Conservation (phyloP, 805 yeast genomes). For the Wickerhamomyces sydowiorum region DNA sequence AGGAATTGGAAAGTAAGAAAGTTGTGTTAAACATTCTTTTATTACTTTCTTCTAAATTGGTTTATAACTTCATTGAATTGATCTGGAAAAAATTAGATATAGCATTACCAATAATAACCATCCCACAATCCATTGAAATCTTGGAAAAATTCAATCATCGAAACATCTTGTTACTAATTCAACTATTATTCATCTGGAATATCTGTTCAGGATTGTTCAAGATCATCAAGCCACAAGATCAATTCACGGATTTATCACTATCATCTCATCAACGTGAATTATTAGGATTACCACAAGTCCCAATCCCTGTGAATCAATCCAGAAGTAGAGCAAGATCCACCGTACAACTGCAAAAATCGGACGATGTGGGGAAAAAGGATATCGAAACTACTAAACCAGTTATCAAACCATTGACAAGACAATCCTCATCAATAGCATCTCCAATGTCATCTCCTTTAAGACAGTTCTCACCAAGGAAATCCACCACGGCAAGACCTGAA, state of each 20-base stretch:
- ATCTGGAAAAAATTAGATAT: constrained; percentile 15
- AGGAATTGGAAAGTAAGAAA: constrained; percentile 32
- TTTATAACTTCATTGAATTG: constrained; percentile 14
- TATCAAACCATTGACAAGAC: background rate
- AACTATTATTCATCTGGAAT: constrained; percentile 25
- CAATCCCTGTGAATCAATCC: constrained; percentile 13
- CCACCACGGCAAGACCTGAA: background rate
- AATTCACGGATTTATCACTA: constrained; percentile 27
- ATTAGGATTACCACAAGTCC: constrained; percentile 23
- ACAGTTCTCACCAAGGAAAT: constrained; percentile 19
- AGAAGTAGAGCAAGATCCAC: background rate
- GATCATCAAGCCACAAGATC: constrained; percentile 24
- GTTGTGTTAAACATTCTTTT: constrained; percentile 28
- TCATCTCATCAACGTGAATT: constrained; percentile 27
- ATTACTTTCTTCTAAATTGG: constrained; percentile 25
- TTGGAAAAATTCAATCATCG: constrained; percentile 9
- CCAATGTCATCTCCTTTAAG: constrained; percentile 22
- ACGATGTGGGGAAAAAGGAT: too few relatives aligned
- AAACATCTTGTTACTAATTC: constrained; percentile 21
- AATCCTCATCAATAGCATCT: constrained; percentile 18
- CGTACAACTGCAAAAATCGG: too few relatives aligned
- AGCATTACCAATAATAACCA: too few relatives aligned
- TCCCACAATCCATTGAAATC: background rate
- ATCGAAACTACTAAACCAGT: background rate
- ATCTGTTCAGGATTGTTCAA: constrained; percentile 24